Evolutionary conservation across 2,329 filamentous ascomycete species (phyloP).

Genomic region (Fusarium sp.): DNA sequence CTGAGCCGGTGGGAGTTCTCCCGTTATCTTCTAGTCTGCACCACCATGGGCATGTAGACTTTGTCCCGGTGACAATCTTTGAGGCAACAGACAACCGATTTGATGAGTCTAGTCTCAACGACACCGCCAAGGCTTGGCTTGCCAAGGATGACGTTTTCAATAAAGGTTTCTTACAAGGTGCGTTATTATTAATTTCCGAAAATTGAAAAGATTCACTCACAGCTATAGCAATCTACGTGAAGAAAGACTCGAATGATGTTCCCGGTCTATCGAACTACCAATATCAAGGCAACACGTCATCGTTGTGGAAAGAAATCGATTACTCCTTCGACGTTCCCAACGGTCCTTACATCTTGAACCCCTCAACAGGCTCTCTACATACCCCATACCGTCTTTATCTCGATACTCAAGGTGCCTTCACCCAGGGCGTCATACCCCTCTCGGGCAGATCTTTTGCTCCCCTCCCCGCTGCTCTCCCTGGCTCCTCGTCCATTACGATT

Average conservation of each 20-base stretch:
- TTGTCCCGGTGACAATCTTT: background rate
- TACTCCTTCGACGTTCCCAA: background rate
- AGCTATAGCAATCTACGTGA: background rate
- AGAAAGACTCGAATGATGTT: background rate
- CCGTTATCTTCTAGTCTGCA: background rate
- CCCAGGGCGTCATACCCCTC: background rate
- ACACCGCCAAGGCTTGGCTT: background rate
- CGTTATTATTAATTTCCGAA: background rate
- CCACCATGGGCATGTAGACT: accelerated
- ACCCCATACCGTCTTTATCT: background rate
- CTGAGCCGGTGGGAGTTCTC: background rate
- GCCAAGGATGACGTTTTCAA: background rate
- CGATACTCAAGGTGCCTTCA: background rate
- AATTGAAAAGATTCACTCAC: background rate
- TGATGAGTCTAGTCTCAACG: background rate
- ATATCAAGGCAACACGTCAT: background rate
- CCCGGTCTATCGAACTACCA: background rate
- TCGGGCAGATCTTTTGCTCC: background rate
- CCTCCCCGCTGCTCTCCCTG: background rate
- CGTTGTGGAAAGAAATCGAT: background rate
- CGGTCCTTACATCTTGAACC: background rate
- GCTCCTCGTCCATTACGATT: background rate
- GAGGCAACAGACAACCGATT: background rate
- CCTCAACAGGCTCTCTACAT: background rate
- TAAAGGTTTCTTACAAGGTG: background rate